Evolutionary conservation across 371 early-diverging fungal species (phyloP).

Genomic region (Coemansia sp.): DNA sequence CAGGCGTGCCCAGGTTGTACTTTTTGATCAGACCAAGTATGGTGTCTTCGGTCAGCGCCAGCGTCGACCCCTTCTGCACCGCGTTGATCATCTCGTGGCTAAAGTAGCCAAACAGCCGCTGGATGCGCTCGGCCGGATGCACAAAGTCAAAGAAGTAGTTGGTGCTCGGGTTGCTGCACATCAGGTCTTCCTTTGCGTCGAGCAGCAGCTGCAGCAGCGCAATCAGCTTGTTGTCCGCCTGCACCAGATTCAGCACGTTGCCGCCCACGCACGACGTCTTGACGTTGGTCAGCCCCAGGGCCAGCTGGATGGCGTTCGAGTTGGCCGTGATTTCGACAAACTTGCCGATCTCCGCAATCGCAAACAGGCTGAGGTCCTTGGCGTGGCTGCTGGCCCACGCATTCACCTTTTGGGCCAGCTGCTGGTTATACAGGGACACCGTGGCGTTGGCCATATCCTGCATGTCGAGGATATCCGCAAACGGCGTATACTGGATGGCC

Average conservation of each 20-base stretch:
- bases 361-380: conserved; percentile 11
- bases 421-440: conserved; percentile 14
- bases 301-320: conserved; percentile 13
- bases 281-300: conserved; percentile 30
- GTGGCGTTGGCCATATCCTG: conserved; percentile 15
- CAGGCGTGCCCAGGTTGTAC: conserved; percentile 23
- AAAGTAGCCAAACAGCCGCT: conserved; percentile 38
- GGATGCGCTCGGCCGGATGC: conserved; percentile 40
- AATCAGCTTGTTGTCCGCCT: conserved; percentile 22
- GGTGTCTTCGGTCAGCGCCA: conserved; percentile 19
- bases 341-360: conserved; percentile 21
- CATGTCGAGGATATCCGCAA: conserved; percentile 20
- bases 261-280: conserved; percentile 27
- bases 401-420: conserved; percentile 13
- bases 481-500: conserved; percentile 34
- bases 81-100: conserved; percentile 12
- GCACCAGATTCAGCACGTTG: conserved; percentile 18
- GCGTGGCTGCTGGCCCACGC: conserved; percentile 20
- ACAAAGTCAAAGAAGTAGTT: conserved; percentile 39
- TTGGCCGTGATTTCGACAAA: conserved; percentile 33
- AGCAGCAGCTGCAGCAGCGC: conserved; percentile 18
- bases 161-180: conserved; percentile 34
- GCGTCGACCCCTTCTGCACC: neutral
- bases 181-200: conserved; percentile 17
- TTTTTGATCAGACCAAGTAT: conserved; percentile 23